Base-by-base conservation (phyloP, 2,329 filamentous ascomycete genomes). In the Pezicula carpinea region DNA sequence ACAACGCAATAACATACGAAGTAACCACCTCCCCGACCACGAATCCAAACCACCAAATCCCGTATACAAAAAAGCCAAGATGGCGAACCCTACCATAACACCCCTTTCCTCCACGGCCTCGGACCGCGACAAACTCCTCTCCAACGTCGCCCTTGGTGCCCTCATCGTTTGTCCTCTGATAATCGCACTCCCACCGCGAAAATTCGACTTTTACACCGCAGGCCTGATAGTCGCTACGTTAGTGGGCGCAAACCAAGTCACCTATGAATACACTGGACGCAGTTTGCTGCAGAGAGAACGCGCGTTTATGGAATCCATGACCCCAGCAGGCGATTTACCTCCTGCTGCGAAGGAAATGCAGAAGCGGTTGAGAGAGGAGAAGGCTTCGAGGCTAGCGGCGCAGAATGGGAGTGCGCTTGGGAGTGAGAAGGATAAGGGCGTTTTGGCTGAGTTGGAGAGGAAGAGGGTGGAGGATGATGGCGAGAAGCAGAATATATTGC, bases 191-290 rank as follows among this genome's bases (percentile, higher is more conserved):
- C 80, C 80, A 8, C 80, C 80, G 1, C 76, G 80, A 39, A 83
- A 83, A 64, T 64, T 84, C 42, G 80, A 83, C 59, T 57, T 77
- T 44, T 82, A 80, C 65, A 83, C 79, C 15, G 69, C 80, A 55
- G 69, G 68, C 0, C 71, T 83, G 6, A 64, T 70, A 35, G 62
- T 69, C 22, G 69, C 70, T 2, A 62, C 57, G 6, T 54, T 56
- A 17, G 34, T 58, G 2, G 56, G 54, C 23, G 56, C 49, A 3
- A 64, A 65, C 43, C 56, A 65, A n/a, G 46, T 64, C 11, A 44
- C 53, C 1, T 44, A 49, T 11, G 55, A 61, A 36, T 62, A 60
- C 35, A 63, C 59, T 2, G 62, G 63, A 6, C 44, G 54, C 5
- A 55, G 51, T 13, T 58, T 63, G 4, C 39, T 57, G 1, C 45